Conservation (phyloP, 257 asterid genomes). For the Rhazya stricta region DNA sequence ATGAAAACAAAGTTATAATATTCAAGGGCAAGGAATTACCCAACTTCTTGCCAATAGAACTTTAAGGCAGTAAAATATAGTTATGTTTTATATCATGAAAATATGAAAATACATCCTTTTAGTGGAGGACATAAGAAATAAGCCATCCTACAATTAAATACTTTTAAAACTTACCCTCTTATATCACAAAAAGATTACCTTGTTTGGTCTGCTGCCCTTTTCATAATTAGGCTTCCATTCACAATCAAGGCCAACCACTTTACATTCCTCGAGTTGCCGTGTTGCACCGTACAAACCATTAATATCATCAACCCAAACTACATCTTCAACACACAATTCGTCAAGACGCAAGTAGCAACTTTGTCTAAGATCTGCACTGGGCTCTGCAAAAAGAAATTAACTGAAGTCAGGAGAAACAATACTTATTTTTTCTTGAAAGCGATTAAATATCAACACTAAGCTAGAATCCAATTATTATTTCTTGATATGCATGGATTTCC, state of each 20-base stretch:
- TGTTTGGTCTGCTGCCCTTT: constrained; percentile 68
- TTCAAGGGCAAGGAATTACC: neutral
- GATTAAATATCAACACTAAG: neutral
- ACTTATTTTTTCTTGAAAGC: neutral
- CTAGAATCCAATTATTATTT: too few relatives aligned
- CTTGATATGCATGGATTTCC: neutral
- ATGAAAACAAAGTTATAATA: neutral
- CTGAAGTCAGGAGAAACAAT: neutral
- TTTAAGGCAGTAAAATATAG: neutral
- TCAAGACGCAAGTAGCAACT: constrained; percentile 61
- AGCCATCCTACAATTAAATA: too few relatives aligned
- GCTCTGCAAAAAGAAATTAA: constrained; percentile 38
- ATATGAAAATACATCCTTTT: neutral
- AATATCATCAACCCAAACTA: constrained; percentile 72
- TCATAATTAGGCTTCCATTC: constrained; percentile 92
- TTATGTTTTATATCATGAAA: neutral
- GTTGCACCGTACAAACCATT: constrained; percentile 56
- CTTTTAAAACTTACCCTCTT: neutral
- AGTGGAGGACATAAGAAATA: neutral
- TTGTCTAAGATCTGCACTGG: constrained; percentile 38
- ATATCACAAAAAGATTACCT: constrained; percentile 41
- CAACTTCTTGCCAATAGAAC: constrained; percentile 2
- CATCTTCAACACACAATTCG: constrained; percentile 65
- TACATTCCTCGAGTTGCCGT: constrained; percentile 60
- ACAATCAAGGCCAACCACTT: constrained; percentile 86